Percentiles rank a stretch among this genome's conserved stretches.
These are phyloP conservation scores for Medicago ruthenica DNA, from an alignment of 306 rosid species.

Conservation along the genomic window DNA sequence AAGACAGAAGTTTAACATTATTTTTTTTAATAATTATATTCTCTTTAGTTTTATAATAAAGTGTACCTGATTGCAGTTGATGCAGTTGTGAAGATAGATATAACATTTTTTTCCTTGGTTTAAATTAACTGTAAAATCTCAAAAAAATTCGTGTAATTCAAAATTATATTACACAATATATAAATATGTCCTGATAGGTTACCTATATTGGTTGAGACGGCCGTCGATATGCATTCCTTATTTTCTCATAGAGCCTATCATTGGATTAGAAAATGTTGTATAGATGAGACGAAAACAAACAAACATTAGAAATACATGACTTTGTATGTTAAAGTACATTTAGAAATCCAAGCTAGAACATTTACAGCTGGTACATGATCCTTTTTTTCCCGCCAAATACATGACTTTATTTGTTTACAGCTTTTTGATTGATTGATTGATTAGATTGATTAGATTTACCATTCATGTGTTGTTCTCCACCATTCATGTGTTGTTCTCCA, in stretches of 20 bases:
- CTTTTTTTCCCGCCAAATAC: too few relatives aligned
- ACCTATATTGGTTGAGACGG: too few relatives aligned
- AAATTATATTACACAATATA: neutral
- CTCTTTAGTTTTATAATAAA: slow-evolving; percentile 31
- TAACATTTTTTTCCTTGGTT: neutral
- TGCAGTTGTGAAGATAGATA: slow-evolving; percentile 14
- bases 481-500: too few relatives aligned
- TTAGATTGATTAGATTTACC: too few relatives aligned
- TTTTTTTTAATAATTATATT: neutral
- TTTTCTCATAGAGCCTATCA: neutral
- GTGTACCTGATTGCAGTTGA: neutral
- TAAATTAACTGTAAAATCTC: neutral
- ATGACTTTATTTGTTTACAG: too few relatives aligned
- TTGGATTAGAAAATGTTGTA: neutral
- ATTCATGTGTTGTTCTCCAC: too few relatives aligned
- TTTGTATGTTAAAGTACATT: too few relatives aligned
- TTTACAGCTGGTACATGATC: too few relatives aligned
- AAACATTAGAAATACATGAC: too few relatives aligned
- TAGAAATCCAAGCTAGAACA: too few relatives aligned
- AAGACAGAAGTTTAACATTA: neutral
- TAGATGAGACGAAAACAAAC: too few relatives aligned
- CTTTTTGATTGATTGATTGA: too few relatives aligned
- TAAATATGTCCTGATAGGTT: neutral
- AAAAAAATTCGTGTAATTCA: neutral
- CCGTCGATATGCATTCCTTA: neutral